Evolutionary conservation across 73 alveolate species (phyloP).

Genomic region (Uronychia setigera): DNA sequence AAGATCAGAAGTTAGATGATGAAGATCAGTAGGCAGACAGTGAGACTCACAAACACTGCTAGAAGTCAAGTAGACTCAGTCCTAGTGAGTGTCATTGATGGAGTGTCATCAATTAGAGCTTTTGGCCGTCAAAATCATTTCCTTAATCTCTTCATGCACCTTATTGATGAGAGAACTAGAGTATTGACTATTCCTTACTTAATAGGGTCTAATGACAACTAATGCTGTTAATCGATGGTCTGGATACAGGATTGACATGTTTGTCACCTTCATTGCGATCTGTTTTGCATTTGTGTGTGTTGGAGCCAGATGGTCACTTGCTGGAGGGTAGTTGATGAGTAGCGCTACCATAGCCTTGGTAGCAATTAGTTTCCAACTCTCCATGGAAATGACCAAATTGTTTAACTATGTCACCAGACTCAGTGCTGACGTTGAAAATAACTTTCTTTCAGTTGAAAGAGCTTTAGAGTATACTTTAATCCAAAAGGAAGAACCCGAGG

Average conservation of each 20-base stretch:
- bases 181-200: neutral
- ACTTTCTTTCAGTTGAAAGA: slow-evolving; percentile 18
- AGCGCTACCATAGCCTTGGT: too few relatives aligned
- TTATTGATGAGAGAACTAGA: slow-evolving; percentile 21
- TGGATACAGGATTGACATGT: slow-evolving; percentile 36
- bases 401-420: slow-evolving; percentile 25
- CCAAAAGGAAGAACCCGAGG: slow-evolving; percentile 2
- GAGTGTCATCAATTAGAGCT: slow-evolving; percentile 30
- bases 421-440: slow-evolving; percentile 36
- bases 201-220: slow-evolving; percentile 14
- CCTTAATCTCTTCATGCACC: slow-evolving; percentile 1
- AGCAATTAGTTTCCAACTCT: slow-evolving; percentile 24
- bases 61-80: slow-evolving; percentile 11
- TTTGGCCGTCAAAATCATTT: slow-evolving; percentile 18
- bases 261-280: slow-evolving; percentile 7
- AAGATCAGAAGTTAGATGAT: slow-evolving; percentile 20
- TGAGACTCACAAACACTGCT: neutral
- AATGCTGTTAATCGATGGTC: slow-evolving; percentile 55
- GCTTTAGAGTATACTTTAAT: slow-evolving; percentile 12
- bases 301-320: neutral
- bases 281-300: slow-evolving; percentile 16
- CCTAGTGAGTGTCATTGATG: slow-evolving; percentile 12
- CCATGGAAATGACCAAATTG: slow-evolving; percentile 30
- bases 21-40: neutral
- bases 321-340: too few relatives aligned